phyloP scores from a whole-genome alignment of 257 asterid species.

The Fraxinus excelsior region DNA sequence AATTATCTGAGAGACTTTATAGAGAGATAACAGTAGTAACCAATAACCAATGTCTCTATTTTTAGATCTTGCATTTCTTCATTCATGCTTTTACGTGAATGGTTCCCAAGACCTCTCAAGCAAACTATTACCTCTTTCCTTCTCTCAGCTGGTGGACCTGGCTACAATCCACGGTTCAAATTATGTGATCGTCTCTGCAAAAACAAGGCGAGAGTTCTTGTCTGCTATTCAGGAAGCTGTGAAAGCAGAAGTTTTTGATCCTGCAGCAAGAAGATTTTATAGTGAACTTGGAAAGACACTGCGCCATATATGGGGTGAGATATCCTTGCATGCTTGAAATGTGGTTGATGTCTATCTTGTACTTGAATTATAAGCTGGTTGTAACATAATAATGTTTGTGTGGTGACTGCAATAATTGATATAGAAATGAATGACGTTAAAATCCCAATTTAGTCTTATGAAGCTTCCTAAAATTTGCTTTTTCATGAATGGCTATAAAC shows the following conservation, averaged over 20 bases:
- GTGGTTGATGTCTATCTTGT: constrained; percentile 15
- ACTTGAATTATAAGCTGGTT: constrained; percentile 21
- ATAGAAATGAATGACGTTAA: constrained; percentile 1
- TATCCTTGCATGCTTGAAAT: constrained; percentile 22
- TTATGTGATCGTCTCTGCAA: constrained; percentile 51
- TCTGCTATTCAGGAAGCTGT: constrained; percentile 67
- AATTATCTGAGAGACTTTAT: neutral
- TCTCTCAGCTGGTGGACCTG: constrained; percentile 71
- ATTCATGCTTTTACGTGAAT: constrained; percentile 5
- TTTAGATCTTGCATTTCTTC: neutral
- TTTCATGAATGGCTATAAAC: neutral
- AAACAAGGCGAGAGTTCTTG: constrained; percentile 64
- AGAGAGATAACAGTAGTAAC: neutral
- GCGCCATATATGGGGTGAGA: constrained; percentile 81
- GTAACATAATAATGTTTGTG: neutral
- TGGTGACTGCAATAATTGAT: constrained; percentile 11
- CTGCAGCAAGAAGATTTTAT: constrained; percentile 66
- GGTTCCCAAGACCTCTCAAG: constrained; percentile 8
- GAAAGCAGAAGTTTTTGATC: constrained; percentile 46
- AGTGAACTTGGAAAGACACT: constrained; percentile 58
- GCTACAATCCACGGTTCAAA: constrained; percentile 59
- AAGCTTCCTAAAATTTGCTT: constrained; percentile 10
- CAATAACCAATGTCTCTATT: neutral
- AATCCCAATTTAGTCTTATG: neutral
- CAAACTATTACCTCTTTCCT: constrained; percentile 5